phyloP scores from a whole-genome alignment of 1,284 basidiomycete species.

The Sporisorium sorghi region DNA sequence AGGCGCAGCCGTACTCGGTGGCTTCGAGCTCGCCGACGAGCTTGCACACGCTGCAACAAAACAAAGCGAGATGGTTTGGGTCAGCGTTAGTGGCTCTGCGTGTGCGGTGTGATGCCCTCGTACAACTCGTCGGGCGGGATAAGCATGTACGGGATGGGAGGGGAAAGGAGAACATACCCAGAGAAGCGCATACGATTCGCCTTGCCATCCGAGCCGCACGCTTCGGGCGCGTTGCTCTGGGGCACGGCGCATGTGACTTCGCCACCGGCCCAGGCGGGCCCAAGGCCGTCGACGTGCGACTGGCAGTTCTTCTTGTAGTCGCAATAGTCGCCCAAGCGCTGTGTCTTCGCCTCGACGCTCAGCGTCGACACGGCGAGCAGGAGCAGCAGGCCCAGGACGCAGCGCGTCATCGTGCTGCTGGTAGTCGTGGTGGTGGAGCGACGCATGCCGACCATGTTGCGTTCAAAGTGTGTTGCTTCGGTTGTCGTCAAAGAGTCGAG shows the following conservation, averaged over 20 bases:
- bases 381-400: background rate
- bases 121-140: no score
- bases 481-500: no score
- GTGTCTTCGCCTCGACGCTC: conserved; percentile 4
- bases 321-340: conserved; percentile 28
- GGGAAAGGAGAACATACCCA: conserved; percentile 20
- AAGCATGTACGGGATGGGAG: no score
- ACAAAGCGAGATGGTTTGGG: no score
- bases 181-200: conserved; percentile 13
- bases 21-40: conserved; percentile 19
- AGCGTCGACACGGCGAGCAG: background rate
- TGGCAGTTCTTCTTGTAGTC: conserved; percentile 33
- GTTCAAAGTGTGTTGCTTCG: no score
- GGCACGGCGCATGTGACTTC: conserved; percentile 38
- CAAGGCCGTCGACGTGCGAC: conserved; percentile 11
- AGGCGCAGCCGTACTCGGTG: conserved; percentile 39
- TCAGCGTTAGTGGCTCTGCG: no score
- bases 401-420: no score
- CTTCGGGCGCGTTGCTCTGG: conserved; percentile 7
- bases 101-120: no score
- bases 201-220: conserved; percentile 14
- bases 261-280: conserved; percentile 13
- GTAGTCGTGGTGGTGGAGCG: no score
- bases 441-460: no score
- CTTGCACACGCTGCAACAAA: no score